Evolutionary conservation across 2,329 filamentous ascomycete species (phyloP), one percentile per base, ranked within the genome.

Genomic region (Didymella exigua): DNA sequence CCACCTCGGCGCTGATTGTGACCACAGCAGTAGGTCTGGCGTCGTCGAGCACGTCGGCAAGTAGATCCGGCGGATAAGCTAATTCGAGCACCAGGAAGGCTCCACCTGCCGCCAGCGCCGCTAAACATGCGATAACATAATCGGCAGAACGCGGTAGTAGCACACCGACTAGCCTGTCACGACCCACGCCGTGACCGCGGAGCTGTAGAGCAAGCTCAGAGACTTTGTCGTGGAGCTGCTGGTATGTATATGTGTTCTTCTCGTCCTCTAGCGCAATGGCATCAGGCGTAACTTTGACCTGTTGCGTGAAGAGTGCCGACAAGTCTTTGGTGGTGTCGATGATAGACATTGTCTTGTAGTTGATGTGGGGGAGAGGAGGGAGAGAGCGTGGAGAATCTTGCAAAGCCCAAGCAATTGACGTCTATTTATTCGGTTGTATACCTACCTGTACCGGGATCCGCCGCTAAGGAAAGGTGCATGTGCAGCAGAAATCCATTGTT

Each of bases 1-100:
- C 81, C 6, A 82, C 82, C 63, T 91, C 86, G 10, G 84, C 82
- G 48, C 77, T 79, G 69, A 86, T 83, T 0, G 89, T 92, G 62
- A 93, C 79, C 3, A 93, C 81, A 19, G 91, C 88, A 8, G 81
- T 82, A 2, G 90, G 90, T 24, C 81, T 83, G 10, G 89, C 88
- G 78, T 93, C 90, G 26, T 89, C 86, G 46, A 93, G 82, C 46
- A 93, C 89, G 74, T 92, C 89, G 46, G 88, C 84, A 58, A 93
- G 78, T 43, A 93, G 79, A 51, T 86, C 86, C 0, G 88, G 84
- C 13, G 90, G 90, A 60, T 93, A 93, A 3, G 90, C 90, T 43
- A 91, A 80, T 75, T 93, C 90, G 3, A 93, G 83, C 2, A 93
- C 89, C 5, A 93, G 80, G 69, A 92, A 93, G 1, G 90, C 90